Percentiles rank a stretch among this genome's conserved stretches.
phyloP scores from a whole-genome alignment of 106 monocot species.

The Apostasia shenzhenica region DNA sequence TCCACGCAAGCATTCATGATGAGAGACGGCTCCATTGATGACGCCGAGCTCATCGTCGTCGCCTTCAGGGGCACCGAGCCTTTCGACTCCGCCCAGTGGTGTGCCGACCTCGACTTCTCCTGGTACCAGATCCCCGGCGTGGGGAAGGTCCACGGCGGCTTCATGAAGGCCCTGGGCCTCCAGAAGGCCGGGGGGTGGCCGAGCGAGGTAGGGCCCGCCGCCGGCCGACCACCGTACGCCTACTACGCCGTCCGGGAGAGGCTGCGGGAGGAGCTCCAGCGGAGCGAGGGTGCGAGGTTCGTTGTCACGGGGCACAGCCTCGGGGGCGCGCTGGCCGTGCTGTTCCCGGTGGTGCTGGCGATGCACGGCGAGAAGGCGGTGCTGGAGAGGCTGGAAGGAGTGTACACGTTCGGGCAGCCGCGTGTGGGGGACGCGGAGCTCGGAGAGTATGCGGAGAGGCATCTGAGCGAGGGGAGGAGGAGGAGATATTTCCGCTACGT shows the following conservation, averaged over 20 bases:
- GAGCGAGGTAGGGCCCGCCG: not conserved
- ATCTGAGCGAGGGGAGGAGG: not conserved
- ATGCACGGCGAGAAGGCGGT: slow-evolving; percentile 40
- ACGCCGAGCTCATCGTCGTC: slow-evolving; percentile 42
- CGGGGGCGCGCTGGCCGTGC: slow-evolving; percentile 73
- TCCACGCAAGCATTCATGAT: slow-evolving; percentile 67
- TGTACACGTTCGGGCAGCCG: slow-evolving; percentile 88
- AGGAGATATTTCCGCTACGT: slow-evolving; percentile 59
- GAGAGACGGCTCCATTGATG: slow-evolving; percentile 34
- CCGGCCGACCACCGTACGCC: slow-evolving; percentile 9
- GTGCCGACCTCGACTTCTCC: slow-evolving; percentile 75
- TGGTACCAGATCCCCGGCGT: slow-evolving; percentile 60
- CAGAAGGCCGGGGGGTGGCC: slow-evolving; percentile 42
- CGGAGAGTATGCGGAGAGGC: slow-evolving; percentile 26
- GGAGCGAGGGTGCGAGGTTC: slow-evolving; percentile 38
- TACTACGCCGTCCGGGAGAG: slow-evolving; percentile 67
- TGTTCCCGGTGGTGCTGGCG: slow-evolving; percentile 54
- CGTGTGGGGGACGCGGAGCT: slow-evolving; percentile 63
- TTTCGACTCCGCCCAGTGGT: slow-evolving; percentile 59
- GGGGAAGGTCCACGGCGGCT: slow-evolving; percentile 83
- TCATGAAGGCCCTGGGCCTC: slow-evolving; percentile 75
- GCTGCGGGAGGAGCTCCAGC: slow-evolving; percentile 18
- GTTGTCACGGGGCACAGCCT: slow-evolving; percentile 80
- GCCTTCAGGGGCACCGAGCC: slow-evolving; percentile 76
- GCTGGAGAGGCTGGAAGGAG: slow-evolving; percentile 44